Evolutionary conservation across 108 stramenopile genomes (phyloP).

Genomic region (Cyclotella sp.): DNA sequence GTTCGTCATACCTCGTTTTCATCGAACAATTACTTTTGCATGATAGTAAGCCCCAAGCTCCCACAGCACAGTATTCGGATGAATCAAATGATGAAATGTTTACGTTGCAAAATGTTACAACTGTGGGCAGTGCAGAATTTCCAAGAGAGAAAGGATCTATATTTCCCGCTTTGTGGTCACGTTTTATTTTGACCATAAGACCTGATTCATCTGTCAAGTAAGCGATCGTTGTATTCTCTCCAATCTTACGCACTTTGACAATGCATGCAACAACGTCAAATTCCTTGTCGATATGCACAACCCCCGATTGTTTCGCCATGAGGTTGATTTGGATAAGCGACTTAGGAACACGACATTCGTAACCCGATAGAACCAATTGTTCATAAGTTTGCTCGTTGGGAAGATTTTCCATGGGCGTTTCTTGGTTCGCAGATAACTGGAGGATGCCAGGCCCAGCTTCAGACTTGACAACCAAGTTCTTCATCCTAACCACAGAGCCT

Average conservation of each 20-base stretch:
- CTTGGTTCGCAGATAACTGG: slow-evolving; percentile 60
- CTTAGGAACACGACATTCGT: slow-evolving; percentile 41
- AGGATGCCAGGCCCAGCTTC: slow-evolving; percentile 50
- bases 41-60: slow-evolving; percentile 42
- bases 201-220: slow-evolving; percentile 65
- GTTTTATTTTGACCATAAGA: slow-evolving; percentile 38
- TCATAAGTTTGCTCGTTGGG: slow-evolving; percentile 19
- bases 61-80: slow-evolving; percentile 68
- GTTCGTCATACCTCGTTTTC: slow-evolving; percentile 28
- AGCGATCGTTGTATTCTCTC: slow-evolving; percentile 18
- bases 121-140: slow-evolving; percentile 18
- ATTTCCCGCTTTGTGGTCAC: slow-evolving; percentile 27
- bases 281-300: slow-evolving; percentile 24
- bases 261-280: slow-evolving; percentile 54
- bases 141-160: slow-evolving; percentile 40
- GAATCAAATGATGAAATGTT: slow-evolving; percentile 63
- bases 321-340: slow-evolving; percentile 56
- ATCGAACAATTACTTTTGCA: slow-evolving; percentile 43
- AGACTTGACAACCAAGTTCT: slow-evolving; percentile 64
- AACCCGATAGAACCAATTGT: slow-evolving; percentile 38
- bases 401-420: slow-evolving; percentile 55
- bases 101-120: slow-evolving; percentile 64
- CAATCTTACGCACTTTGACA: slow-evolving; percentile 29
- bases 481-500: slow-evolving; percentile 59
- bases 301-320: slow-evolving; percentile 42